phyloP scores from a whole-genome alignment of 2,329 filamentous ascomycete species.

The Fusarium circinatum region DNA sequence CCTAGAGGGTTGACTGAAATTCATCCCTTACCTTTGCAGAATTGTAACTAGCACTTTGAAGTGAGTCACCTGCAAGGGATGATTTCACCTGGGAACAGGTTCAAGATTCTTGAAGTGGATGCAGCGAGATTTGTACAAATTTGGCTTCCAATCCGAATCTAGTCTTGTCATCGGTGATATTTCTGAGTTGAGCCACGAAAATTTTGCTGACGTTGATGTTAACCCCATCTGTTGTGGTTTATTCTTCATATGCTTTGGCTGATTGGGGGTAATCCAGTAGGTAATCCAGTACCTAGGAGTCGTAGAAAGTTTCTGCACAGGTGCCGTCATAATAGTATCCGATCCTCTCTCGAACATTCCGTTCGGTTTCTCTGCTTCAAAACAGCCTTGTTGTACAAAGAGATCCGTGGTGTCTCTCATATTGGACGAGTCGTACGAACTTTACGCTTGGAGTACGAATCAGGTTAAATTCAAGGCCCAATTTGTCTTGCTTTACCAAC shows the following conservation, averaged over 20 bases:
- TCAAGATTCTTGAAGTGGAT: neutral
- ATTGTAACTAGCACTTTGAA: neutral
- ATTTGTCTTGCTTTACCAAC: constrained; percentile 28
- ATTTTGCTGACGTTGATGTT: neutral
- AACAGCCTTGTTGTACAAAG: constrained; percentile 9
- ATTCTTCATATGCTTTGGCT: neutral
- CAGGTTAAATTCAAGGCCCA: neutral
- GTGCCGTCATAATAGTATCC: neutral
- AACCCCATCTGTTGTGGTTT: neutral
- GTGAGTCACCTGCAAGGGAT: neutral
- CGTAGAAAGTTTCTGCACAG: neutral
- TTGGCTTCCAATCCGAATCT: neutral
- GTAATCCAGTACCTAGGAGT: neutral
- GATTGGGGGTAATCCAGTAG: neutral
- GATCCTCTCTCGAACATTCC: neutral
- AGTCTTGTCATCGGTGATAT: neutral
- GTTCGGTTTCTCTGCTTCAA: neutral
- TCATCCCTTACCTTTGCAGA: constrained; percentile 1
- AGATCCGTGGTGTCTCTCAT: constrained; percentile 1
- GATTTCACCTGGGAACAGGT: neutral
- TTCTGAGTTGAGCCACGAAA: neutral
- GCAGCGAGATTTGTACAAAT: neutral
- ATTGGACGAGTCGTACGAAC: neutral
- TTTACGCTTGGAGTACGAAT: constrained; percentile 2
- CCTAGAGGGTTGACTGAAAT: neutral